Conservation (phyloP, 768 basidiomycete genomes). For the Agaricus sinodeliciosus region DNA sequence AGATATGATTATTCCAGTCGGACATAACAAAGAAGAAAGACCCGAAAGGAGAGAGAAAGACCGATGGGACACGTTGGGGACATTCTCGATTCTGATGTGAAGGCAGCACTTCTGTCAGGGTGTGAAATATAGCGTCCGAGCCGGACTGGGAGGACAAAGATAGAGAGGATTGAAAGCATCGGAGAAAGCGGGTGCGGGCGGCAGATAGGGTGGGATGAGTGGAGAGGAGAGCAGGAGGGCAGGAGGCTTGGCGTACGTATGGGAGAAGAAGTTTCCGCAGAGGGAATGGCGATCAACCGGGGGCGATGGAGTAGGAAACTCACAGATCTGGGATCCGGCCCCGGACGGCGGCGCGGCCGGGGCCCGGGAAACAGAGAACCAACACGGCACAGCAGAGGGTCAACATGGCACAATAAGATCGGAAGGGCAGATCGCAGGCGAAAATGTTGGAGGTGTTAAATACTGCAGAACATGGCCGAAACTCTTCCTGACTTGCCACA, state of each 20-base stretch:
- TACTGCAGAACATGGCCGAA: neutral
- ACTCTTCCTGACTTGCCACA: neutral
- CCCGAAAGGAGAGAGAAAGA: too few species aligned
- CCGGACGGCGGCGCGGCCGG: neutral
- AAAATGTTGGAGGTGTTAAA: too few species aligned
- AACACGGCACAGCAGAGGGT: neutral
- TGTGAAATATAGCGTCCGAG: too few species aligned
- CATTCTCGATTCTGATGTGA: too few species aligned
- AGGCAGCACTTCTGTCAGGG: too few species aligned
- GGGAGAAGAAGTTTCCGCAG: conserved; percentile 1
- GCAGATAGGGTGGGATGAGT: neutral
- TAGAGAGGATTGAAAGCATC: neutral
- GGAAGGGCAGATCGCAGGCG: too few species aligned
- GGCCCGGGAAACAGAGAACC: neutral
- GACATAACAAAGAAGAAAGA: neutral
- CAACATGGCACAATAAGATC: too few species aligned
- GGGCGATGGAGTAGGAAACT: too few species aligned
- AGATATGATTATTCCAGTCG: neutral
- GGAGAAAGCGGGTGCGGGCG: neutral
- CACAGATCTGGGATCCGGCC: too few species aligned
- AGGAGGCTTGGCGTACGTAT: conserved; percentile 2
- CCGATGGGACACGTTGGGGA: too few species aligned
- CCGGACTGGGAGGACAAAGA: neutral
- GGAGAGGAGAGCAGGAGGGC: neutral
- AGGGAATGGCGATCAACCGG: neutral